Conservation (phyloP, 225 moss, liverwort and hornwort species). For the Pleurozium schreberi region DNA sequence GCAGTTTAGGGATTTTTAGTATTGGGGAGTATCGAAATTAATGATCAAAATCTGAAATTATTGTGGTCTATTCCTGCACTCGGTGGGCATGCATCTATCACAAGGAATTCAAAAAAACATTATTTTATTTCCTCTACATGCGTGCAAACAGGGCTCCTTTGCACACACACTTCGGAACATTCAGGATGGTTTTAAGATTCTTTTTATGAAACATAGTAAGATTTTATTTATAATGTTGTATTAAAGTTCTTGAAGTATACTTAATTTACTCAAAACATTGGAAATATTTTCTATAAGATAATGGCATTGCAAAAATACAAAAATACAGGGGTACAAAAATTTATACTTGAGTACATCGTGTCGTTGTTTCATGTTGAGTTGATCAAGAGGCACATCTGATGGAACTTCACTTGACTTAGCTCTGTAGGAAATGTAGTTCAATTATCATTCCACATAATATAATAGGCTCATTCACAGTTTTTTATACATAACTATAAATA, state of each 20-base stretch:
- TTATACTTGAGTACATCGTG: slow-evolving; percentile 47
- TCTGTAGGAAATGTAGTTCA: background rate
- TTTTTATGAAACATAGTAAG: background rate
- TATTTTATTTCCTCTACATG: too few relatives aligned
- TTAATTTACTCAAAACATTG: background rate
- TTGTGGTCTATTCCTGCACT: too few relatives aligned
- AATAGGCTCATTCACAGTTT: background rate
- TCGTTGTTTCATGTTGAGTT: slow-evolving; percentile 52
- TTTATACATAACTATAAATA: background rate
- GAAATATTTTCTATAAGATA: background rate
- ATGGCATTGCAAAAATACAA: background rate
- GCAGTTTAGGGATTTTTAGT: too few relatives aligned
- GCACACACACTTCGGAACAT: too few relatives aligned
- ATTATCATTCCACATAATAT: background rate
- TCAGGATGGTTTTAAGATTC: too few relatives aligned
- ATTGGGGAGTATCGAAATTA: too few relatives aligned
- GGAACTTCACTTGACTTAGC: background rate
- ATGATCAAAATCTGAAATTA: too few relatives aligned
- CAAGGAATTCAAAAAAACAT: too few relatives aligned
- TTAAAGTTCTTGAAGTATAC: background rate
- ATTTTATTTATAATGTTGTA: too few relatives aligned
- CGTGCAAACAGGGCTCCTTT: too few relatives aligned
- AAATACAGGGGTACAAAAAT: background rate
- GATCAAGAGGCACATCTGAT: slow-evolving; percentile 36
- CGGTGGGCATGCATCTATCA: too few relatives aligned